Evolutionary conservation across 148 eudicot genomes (phyloP), one percentile per base, ranked within the genome.

Genomic region (Cornus controversa): DNA sequence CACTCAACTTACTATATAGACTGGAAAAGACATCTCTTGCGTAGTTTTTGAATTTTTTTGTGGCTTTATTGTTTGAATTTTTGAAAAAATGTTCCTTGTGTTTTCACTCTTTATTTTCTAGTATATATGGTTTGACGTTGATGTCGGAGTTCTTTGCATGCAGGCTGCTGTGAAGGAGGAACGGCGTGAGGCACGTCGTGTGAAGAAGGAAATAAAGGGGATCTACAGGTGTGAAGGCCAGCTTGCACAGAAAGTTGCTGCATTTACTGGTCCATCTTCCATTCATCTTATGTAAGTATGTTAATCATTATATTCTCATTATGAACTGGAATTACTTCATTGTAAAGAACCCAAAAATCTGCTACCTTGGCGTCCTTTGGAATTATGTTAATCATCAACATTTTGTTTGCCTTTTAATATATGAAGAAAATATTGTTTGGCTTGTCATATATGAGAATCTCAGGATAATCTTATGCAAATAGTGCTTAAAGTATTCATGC

Each of bases 161-260:
- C 82, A 93, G 99, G 81, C 91, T 80, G 93, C 98, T 79, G 88
- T 96, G 26, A 96, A 96, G 84, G 93, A 87, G 80, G 97, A 92
- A 86, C 88, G 84, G 72, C 91, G 94, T 66, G 98, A 92, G 86
- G 98, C 99, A 26, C 89, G 98, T 6, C 86, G 84, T 58, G 11
- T 82, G 80, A 96, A 96, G 79, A 96, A 96, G 76, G 98, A 93
- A 78, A 75, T 81, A 66, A 96, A 90, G 78, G 99, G 80, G 74
- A 80, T 91, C 9, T 96, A 89, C 70, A 90, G 85, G 36, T 78
- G 82, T 60, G 97, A 96, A 87, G 86, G 89, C 53, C 87, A 90
- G 54, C 97, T 80, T 88, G 99, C 99, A 22, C 98, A 96, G 89
- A 90, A 82, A 83, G 95, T 92, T 77, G 95, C 91, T 77, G 98